phyloP scores from a whole-genome alignment of 2,329 filamentous ascomycete genomes.

The Aspergillus brunneoviolaceus region DNA sequence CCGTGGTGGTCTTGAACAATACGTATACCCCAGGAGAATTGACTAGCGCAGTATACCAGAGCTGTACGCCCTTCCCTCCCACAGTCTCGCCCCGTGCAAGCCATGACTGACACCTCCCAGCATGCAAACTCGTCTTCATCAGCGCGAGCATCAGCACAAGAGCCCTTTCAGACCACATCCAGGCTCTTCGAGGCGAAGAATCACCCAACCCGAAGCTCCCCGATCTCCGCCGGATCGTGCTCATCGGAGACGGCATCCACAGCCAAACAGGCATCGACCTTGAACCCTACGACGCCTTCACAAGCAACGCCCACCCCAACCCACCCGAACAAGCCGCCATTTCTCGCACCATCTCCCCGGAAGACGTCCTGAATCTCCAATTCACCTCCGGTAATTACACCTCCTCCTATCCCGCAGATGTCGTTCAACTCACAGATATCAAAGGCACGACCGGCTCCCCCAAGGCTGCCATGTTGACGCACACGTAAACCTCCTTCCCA shows the following conservation, averaged over 20 bases:
- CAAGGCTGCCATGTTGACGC: constrained; percentile 69
- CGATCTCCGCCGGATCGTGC: constrained; percentile 17
- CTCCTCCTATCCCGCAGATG: too few relatives aligned
- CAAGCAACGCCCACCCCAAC: background rate
- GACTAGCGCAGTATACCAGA: constrained; percentile 17
- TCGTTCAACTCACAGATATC: background rate
- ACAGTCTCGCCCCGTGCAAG: background rate
- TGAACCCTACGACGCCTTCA: constrained; percentile 18
- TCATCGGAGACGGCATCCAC: background rate
- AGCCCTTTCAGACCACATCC: constrained; percentile 21
- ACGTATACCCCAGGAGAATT: constrained; percentile 30
- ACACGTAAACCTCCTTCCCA: constrained; percentile 49
- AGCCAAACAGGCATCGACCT: constrained; percentile 1
- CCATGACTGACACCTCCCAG: constrained; percentile 3
- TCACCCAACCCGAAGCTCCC: constrained; percentile 4
- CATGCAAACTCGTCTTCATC: constrained; percentile 29
- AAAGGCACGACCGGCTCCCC: constrained; percentile 64
- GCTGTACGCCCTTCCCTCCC: constrained; percentile 17
- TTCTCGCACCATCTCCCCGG: constrained; percentile 50
- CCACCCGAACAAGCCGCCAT: background rate
- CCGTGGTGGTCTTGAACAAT: constrained; percentile 35
- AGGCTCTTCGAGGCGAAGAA: constrained; percentile 9
- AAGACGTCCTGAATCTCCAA: constrained; percentile 68
- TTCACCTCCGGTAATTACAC: constrained; percentile 52
- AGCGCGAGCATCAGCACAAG: constrained; percentile 21